These are phyloP conservation scores for Panaeolus papilionaceus DNA, from an alignment of 768 basidiomycete species.

Conservation along the genomic window DNA sequence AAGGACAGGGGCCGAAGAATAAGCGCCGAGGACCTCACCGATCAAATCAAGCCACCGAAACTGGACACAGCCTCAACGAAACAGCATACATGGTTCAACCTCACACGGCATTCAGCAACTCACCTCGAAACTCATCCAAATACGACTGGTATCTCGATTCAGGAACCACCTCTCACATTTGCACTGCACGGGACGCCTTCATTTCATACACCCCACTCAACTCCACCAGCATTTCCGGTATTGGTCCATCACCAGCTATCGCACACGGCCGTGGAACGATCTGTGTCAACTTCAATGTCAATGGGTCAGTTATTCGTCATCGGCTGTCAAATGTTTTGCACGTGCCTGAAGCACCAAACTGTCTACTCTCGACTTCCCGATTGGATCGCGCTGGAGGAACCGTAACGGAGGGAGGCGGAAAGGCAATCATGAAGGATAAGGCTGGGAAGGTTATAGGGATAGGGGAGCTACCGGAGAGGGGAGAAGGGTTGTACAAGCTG, in stretches of 20 bases:
- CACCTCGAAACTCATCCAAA: slow-evolving; percentile 19
- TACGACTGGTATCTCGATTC: slow-evolving; percentile 30
- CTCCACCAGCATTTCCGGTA: slow-evolving; percentile 21
- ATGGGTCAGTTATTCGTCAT: slow-evolving; percentile 26
- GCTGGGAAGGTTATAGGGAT: slow-evolving; percentile 18
- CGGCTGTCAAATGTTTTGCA: slow-evolving; percentile 27
- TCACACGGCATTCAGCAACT: slow-evolving; percentile 14
- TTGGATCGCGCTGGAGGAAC: slow-evolving; percentile 28
- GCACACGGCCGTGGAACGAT: slow-evolving; percentile 30
- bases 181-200: slow-evolving; percentile 22
- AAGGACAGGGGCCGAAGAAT: slow-evolving; percentile 38
- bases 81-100: slow-evolving; percentile 15
- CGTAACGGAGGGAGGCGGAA: slow-evolving; percentile 23
- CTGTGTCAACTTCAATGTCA: slow-evolving; percentile 24
- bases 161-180: slow-evolving; percentile 28
- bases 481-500: slow-evolving; percentile 25
- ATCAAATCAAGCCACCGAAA: slow-evolving; percentile 21
- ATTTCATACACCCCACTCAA: slow-evolving; percentile 21
- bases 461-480: slow-evolving; percentile 9
- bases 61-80: slow-evolving; percentile 15
- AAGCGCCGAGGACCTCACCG: slow-evolving; percentile 22
- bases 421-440: slow-evolving; percentile 23
- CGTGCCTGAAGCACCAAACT: slow-evolving; percentile 30
- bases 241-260: slow-evolving; percentile 15
- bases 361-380: slow-evolving; percentile 27